A percentile compares a stretch with the other conserved stretches of the same genome.
Evolutionary conservation across 1,139 yeast species (phyloP).

Genomic region (Suhomyces chickasaworum): DNA sequence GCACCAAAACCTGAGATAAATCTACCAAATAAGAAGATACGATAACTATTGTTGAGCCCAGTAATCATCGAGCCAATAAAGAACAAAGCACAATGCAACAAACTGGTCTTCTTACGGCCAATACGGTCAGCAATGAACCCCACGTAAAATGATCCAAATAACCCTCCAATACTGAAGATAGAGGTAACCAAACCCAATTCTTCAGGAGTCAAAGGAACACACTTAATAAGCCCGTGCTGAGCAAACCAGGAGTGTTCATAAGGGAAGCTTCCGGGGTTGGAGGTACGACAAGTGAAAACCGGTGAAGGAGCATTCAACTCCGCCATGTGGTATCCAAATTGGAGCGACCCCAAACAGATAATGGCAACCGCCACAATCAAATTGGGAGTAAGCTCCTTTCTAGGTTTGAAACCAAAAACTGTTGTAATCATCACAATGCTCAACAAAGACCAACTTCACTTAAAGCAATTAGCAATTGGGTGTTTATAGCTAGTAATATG

Average conservation of each 20-base stretch:
- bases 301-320: constrained; percentile 51
- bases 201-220: constrained; percentile 63
- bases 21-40: constrained; percentile 63
- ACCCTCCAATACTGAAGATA: constrained; percentile 83
- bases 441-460: not conserved
- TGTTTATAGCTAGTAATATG: not conserved
- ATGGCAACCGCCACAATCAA: constrained; percentile 36
- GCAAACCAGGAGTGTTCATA: constrained; percentile 44
- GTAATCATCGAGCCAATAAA: constrained; percentile 70
- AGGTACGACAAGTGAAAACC: constrained; percentile 38
- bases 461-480: not conserved
- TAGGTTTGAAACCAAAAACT: constrained; percentile 2
- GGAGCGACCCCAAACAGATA: constrained; percentile 48
- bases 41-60: constrained; percentile 50
- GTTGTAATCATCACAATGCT: not conserved
- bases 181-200: constrained; percentile 84
- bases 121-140: constrained; percentile 66
- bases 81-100: constrained; percentile 58
- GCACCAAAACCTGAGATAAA: constrained; percentile 82
- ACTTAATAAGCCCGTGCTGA: constrained; percentile 33
- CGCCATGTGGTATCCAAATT: constrained; percentile 54
- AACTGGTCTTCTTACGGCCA: constrained; percentile 65
- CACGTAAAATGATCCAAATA: constrained; percentile 72
- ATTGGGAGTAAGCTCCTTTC: constrained; percentile 24
- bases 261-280: constrained; percentile 35